Base-by-base conservation (phyloP, 2,329 filamentous ascomycete species). In the Fusarium redolens region DNA sequence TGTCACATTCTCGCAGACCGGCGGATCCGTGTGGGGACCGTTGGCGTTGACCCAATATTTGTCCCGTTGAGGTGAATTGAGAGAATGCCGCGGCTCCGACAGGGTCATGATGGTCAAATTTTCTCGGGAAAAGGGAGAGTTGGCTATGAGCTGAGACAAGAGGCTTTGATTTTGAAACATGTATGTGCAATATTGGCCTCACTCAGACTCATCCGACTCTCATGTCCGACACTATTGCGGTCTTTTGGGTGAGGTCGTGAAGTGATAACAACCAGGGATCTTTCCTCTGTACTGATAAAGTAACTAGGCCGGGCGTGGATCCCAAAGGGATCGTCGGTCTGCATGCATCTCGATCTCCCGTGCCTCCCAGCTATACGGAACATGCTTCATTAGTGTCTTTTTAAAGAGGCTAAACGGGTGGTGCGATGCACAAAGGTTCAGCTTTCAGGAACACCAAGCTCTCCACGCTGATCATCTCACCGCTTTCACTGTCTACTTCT, bases 341-440 rank as follows among this genome's bases (percentile, higher is more conserved):
- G 68, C 67, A 65, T 76, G 56, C 65, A 77, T 73, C 56, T 68
- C 69, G 71, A 75, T 76, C 64, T 72, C 54, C 55, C 65, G 68
- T 61, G 58, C 60, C 73, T 74, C 56, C 59, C 68, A 65, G 65
- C 69, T 77, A 75, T 67, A 76, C 75, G 71, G 73, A 55, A 66
- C 73, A 65, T 77, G 75, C 75, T 67, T 71, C 63, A 67, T 37
- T 77, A 77, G 75, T 59, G 57, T 41, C 41, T 35, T 66, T 48
- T 64, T 25, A 38, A 43, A n/a, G 44, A 41, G 50, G 50, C 71
- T 65, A 69, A 35, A 30, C 31, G 22, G 20, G 50, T 47, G 52
- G 52, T 61, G 73, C 69, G 59, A 72, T 70, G 55, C 71, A 69
- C 48, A 69, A 61, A 54, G 35, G 51, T 67, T 75, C 75, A 76